Evolutionary conservation across 805 yeast genomes (phyloP).

Genomic region (Pichia rugopelliculosa): DNA sequence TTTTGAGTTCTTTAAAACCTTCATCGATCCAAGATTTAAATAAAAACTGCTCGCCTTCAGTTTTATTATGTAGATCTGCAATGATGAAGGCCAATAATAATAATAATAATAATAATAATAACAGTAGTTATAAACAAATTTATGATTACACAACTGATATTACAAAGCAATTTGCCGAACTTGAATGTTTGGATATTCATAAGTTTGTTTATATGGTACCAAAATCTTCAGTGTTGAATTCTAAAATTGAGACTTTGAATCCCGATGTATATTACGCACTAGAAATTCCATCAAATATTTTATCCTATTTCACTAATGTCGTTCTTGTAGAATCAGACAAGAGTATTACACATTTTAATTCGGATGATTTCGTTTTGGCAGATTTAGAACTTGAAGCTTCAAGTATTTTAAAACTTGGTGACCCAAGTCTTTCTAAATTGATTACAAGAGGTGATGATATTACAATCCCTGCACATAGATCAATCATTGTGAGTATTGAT

Average conservation of each 20-base stretch:
- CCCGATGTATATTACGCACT: constrained; percentile 36
- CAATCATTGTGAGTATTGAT: constrained; percentile 41
- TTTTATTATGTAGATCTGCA: constrained; percentile 25
- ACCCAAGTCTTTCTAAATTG: constrained; percentile 30
- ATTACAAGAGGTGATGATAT: constrained; percentile 32
- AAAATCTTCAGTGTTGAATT: constrained; percentile 44
- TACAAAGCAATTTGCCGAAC: constrained; percentile 31
- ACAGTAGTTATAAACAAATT: constrained; percentile 15
- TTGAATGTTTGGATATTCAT: constrained; percentile 42
- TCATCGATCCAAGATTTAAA: constrained; percentile 19
- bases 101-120: background rate
- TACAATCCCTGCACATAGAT: constrained; percentile 35
- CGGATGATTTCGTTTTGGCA: constrained; percentile 31
- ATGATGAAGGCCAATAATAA: constrained; percentile 7
- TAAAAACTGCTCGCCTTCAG: constrained; percentile 19
- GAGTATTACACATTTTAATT: constrained; percentile 5
- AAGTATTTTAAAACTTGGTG: constrained; percentile 24
- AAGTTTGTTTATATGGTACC: constrained; percentile 40
- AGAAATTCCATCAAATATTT: constrained; percentile 32
- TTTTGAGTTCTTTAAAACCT: constrained; percentile 26
- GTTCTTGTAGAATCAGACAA: constrained; percentile 35
- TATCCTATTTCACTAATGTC: constrained; percentile 42
- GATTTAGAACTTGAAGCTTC: constrained; percentile 26
- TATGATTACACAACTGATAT: constrained; percentile 33
- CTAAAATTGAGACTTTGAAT: constrained; percentile 42